These are phyloP conservation scores for Termitomyces sp. DNA, from an alignment of 768 basidiomycete genomes.

Conservation along the genomic window DNA sequence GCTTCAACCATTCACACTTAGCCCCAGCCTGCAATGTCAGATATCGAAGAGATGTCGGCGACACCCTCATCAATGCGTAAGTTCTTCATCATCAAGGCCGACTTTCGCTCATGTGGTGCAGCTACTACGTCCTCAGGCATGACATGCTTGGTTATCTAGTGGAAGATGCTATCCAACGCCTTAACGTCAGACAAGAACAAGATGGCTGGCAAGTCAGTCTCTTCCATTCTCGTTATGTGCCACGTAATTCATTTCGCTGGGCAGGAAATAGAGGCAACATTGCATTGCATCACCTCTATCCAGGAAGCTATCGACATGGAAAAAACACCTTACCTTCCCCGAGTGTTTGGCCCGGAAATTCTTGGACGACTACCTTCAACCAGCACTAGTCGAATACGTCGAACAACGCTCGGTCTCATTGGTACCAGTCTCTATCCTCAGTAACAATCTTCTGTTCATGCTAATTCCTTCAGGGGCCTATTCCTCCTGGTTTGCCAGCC, in stretches of 20 bases:
- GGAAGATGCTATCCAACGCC: slow-evolving; percentile 49
- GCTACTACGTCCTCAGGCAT: slow-evolving; percentile 82
- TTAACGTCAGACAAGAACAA: slow-evolving; percentile 35
- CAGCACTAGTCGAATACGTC: slow-evolving; percentile 59
- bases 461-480: slow-evolving; percentile 47
- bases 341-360: slow-evolving; percentile 68
- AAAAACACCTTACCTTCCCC: slow-evolving; percentile 44
- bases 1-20: background rate
- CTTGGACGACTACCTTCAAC: slow-evolving; percentile 62
- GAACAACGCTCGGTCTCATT: slow-evolving; percentile 69
- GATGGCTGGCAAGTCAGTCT: slow-evolving; percentile 69
- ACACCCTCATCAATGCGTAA: slow-evolving; percentile 84
- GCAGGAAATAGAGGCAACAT: slow-evolving; percentile 79
- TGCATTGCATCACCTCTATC: slow-evolving; percentile 82
- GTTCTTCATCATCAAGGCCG: slow-evolving; percentile 18
- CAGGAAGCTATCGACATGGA: slow-evolving; percentile 77
- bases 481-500: slow-evolving; percentile 74
- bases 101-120: slow-evolving; percentile 19
- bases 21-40: slow-evolving; percentile 26
- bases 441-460: background rate
- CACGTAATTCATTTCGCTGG: background rate
- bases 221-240: background rate
- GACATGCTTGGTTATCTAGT: slow-evolving; percentile 75
- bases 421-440: slow-evolving; percentile 38
- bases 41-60: slow-evolving; percentile 81